Evolutionary conservation across 139 green algal genomes (phyloP).

Genomic region (Chlorella sp.): DNA sequence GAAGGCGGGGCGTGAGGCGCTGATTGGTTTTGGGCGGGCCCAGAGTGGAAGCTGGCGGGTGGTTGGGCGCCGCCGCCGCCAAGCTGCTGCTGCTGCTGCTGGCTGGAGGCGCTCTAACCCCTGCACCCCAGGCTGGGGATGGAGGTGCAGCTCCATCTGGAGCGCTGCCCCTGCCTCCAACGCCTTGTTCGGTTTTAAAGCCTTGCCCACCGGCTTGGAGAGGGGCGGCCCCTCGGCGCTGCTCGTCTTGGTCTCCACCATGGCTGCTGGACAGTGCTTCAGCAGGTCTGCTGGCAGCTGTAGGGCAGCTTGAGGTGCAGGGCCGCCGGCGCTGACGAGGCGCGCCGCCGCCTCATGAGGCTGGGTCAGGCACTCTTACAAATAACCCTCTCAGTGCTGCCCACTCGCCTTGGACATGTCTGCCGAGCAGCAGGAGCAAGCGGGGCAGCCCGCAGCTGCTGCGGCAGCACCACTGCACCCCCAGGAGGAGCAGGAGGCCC

Average conservation of each 20-base stretch:
- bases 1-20: background rate
- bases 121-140: background rate
- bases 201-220: too few species aligned
- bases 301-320: too few species aligned
- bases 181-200: background rate
- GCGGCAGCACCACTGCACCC: background rate
- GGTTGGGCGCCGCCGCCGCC: too few species aligned
- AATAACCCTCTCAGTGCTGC: too few species aligned
- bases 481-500: background rate
- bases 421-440: background rate
- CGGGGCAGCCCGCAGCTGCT: background rate
- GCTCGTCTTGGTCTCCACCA: background rate
- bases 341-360: too few species aligned
- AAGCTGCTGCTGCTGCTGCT: too few species aligned
- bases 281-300: background rate
- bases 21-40: background rate
- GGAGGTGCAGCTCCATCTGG: too few species aligned
- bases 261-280: background rate
- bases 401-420: background rate
- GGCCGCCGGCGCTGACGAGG: too few species aligned
- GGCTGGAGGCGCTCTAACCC: background rate
- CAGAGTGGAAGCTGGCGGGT: too few species aligned
- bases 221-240: background rate
- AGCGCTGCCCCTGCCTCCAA: too few species aligned
- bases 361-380: too few species aligned